Evolutionary conservation across 108 stramenopile genomes (phyloP).

Genomic region (Skeletonema grethae): DNA sequence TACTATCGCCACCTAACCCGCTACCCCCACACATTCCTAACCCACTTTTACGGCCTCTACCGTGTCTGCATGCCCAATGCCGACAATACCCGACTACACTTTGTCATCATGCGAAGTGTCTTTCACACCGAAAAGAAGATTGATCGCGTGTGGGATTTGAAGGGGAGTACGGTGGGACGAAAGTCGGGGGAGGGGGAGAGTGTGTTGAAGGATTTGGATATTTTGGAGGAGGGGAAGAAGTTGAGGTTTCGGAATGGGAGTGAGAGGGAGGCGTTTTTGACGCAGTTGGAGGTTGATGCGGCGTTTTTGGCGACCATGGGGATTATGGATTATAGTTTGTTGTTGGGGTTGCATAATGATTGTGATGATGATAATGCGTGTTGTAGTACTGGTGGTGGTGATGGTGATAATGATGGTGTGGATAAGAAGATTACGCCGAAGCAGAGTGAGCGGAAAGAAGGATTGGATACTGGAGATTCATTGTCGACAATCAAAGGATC

Average conservation of each 20-base stretch:
- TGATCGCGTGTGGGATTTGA: conserved; percentile 77
- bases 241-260: conserved; percentile 47
- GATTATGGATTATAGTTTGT: conserved; percentile 88
- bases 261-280: conserved; percentile 49
- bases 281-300: conserved; percentile 59
- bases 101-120: conserved; percentile 73
- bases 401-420: not conserved
- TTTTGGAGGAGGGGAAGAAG: conserved; percentile 51
- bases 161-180: conserved; percentile 58
- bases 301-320: conserved; percentile 62
- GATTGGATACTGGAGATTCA: not conserved
- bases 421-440: not conserved
- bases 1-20: conserved; percentile 79
- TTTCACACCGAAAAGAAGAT: conserved; percentile 63
- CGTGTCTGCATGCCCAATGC: conserved; percentile 75
- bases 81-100: conserved; percentile 57
- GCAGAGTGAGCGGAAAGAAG: not conserved
- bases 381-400: not conserved
- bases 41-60: conserved; percentile 89
- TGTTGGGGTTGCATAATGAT: conserved; percentile 69
- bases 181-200: conserved; percentile 50
- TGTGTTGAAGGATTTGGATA: conserved; percentile 58
- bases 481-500: not conserved
- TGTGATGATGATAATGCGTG: conserved; percentile 10
- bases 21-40: conserved; percentile 77